A percentile compares a stretch with the other conserved stretches of the same genome.
phyloP scores from a whole-genome alignment of 169 alveolate species.

The Eimeria zaria region DNA sequence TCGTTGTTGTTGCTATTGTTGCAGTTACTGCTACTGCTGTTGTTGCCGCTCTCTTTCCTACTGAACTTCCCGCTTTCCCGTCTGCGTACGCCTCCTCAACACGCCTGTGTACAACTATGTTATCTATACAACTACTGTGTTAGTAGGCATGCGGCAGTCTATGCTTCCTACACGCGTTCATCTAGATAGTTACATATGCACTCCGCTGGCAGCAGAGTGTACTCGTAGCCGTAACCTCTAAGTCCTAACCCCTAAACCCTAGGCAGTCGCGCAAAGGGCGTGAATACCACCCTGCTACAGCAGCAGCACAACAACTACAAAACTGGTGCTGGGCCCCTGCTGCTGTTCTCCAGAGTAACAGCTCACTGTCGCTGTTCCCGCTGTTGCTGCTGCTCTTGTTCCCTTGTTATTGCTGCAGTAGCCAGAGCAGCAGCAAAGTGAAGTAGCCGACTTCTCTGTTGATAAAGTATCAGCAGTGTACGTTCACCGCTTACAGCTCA shows the following conservation, averaged over 20 bases:
- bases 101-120: background rate
- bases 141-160: background rate
- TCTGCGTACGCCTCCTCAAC: background rate
- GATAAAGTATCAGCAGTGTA: no score
- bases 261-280: background rate
- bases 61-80: background rate
- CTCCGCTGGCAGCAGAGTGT: no score
- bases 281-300: background rate
- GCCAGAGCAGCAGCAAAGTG: no score
- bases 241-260: no score
- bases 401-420: no score
- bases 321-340: background rate
- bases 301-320: conserved; percentile 70
- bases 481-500: no score
- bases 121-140: background rate
- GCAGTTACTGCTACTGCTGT: background rate
- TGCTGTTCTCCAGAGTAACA: no score
- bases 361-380: background rate
- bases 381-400: background rate
- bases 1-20: background rate
- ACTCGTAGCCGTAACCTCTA: no score
- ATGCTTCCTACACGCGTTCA: no score
- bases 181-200: no score
- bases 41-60: background rate
- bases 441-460: no score